phyloP scores from a whole-genome alignment of 148 eudicot genomes.

The Fagopyrum homotropicum region DNA sequence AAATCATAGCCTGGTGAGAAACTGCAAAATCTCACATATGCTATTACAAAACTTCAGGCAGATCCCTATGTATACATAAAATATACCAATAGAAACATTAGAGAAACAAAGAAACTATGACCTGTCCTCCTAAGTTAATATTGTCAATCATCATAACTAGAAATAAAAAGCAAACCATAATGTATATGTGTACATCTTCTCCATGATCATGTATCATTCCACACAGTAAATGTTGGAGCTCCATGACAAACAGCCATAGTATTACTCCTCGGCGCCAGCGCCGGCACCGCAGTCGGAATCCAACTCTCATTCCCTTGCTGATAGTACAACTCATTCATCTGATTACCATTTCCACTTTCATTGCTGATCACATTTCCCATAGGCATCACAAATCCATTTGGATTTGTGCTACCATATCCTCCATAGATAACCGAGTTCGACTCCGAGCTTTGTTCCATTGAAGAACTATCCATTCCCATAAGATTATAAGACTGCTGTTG shows the following conservation, averaged over 20 bases:
- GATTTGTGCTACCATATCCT: conserved; percentile 7
- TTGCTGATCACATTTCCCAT: conserved; percentile 20
- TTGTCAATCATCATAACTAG: conserved; percentile 10
- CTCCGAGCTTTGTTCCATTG: conserved; percentile 27
- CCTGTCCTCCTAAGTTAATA: conserved; percentile 23
- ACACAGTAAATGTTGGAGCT: conserved; percentile 52
- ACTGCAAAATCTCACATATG: conserved; percentile 17
- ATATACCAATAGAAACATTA: neutral
- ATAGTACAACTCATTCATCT: conserved; percentile 21
- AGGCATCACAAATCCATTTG: neutral
- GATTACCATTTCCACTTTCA: conserved; percentile 21
- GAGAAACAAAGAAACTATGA: conserved; percentile 5
- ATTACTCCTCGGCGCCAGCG: conserved; percentile 12
- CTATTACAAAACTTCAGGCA: conserved; percentile 49
- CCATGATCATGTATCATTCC: conserved; percentile 47
- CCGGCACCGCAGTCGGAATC: conserved; percentile 69
- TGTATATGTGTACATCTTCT: neutral
- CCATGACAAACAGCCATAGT: conserved; percentile 20
- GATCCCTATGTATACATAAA: conserved; percentile 28
- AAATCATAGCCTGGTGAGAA: conserved; percentile 62
- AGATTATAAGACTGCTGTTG: conserved; percentile 43
- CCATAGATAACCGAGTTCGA: conserved; percentile 30
- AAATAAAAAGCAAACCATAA: conserved; percentile 13
- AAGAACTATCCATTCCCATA: conserved; percentile 38
- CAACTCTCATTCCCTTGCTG: conserved; percentile 36